A percentile compares a stretch with the other conserved stretches of the same genome.
Evolutionary conservation across 1,284 basidiomycete species (phyloP).

Genomic region (Trametes versicolor): DNA sequence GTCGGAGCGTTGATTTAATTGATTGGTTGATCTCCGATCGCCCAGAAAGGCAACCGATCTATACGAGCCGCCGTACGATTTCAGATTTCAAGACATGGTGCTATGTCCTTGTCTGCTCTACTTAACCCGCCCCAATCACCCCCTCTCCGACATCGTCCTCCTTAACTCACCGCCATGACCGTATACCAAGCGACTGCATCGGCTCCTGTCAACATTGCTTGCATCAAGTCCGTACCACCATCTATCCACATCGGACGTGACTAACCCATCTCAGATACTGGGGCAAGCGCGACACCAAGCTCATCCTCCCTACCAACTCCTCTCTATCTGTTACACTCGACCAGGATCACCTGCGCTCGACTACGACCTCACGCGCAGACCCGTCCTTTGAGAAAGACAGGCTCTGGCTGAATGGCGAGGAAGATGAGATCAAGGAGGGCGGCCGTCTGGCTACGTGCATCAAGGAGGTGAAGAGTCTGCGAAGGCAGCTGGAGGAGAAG

Average conservation of each 20-base stretch:
- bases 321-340: slow-evolving; percentile 97
- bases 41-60: slow-evolving; percentile 29
- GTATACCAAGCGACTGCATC: slow-evolving; percentile 89
- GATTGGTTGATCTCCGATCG: slow-evolving; percentile 25
- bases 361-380: slow-evolving; percentile 92
- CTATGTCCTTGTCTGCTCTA: slow-evolving; percentile 33
- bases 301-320: slow-evolving; percentile 98
- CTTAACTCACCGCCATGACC: slow-evolving; percentile 56
- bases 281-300: slow-evolving; percentile 96
- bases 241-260: slow-evolving; percentile 25
- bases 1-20: slow-evolving; percentile 21
- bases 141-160: slow-evolving; percentile 28
- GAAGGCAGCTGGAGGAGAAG: slow-evolving; percentile 79
- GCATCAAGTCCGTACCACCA: slow-evolving; percentile 81
- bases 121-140: slow-evolving; percentile 30
- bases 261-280: slow-evolving; percentile 76
- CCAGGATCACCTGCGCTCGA: slow-evolving; percentile 95
- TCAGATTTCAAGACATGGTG: slow-evolving; percentile 42
- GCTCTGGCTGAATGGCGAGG: slow-evolving; percentile 95
- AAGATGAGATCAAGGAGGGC: slow-evolving; percentile 87
- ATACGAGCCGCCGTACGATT: slow-evolving; percentile 40
- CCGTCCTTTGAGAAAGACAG: slow-evolving; percentile 79
- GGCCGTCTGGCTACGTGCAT: slow-evolving; percentile 91
- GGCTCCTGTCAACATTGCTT: slow-evolving; percentile 96
- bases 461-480: slow-evolving; percentile 84